Evolutionary conservation across 352 stramenopile species (phyloP).

Genomic region (Globisporangium acanthophoron): DNA sequence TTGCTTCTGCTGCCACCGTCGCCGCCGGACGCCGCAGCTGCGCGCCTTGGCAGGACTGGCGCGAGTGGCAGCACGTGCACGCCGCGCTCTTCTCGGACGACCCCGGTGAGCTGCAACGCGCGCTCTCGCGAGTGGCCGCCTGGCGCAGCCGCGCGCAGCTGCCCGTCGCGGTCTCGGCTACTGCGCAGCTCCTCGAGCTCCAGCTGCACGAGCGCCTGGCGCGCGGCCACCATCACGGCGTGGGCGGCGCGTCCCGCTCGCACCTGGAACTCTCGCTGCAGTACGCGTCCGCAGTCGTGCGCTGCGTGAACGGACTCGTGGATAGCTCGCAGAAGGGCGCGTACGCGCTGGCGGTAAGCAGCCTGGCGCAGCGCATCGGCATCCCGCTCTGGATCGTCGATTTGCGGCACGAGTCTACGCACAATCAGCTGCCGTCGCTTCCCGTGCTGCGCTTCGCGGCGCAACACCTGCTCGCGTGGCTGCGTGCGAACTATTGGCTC

Average conservation of each 20-base stretch:
- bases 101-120: slow-evolving; percentile 38
- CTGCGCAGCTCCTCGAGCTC: slow-evolving; percentile 71
- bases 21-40: slow-evolving; percentile 50
- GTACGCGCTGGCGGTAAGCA: slow-evolving; percentile 72
- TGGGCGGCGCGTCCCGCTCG: slow-evolving; percentile 66
- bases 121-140: slow-evolving; percentile 48
- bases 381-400: slow-evolving; percentile 93
- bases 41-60: slow-evolving; percentile 64
- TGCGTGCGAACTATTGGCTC: slow-evolving; percentile 86
- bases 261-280: slow-evolving; percentile 76
- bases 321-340: slow-evolving; percentile 73
- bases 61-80: slow-evolving; percentile 69
- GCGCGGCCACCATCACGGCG: slow-evolving; percentile 54
- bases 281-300: slow-evolving; percentile 59
- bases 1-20: not conserved
- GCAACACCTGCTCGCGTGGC: slow-evolving; percentile 84
- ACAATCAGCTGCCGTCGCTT: slow-evolving; percentile 91
- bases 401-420: slow-evolving; percentile 89
- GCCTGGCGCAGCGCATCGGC: slow-evolving; percentile 81
- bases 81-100: slow-evolving; percentile 52
- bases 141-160: slow-evolving; percentile 70
- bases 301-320: slow-evolving; percentile 81
- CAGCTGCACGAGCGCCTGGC: slow-evolving; percentile 64
- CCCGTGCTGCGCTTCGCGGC: slow-evolving; percentile 83
- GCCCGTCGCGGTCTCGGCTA: slow-evolving; percentile 75